Conservation (phyloP, 345 rosid species). For the Rhodomyrtus tomentosa region DNA sequence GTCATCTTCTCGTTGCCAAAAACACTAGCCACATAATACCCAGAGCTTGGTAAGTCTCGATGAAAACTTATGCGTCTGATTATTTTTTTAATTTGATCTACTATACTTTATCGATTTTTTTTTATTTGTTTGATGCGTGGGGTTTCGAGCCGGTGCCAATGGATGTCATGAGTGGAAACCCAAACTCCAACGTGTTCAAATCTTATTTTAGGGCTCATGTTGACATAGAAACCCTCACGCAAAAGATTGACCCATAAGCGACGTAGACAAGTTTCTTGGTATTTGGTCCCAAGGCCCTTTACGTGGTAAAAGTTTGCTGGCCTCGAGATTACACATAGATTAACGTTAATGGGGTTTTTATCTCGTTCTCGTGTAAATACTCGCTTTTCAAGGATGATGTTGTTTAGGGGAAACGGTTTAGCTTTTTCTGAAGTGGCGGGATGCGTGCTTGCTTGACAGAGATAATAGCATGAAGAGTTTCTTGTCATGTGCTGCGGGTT, state of each 20-base stretch:
- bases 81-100: not conserved
- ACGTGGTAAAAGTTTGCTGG: not conserved
- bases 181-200: slow-evolving; percentile 7
- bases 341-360: not conserved
- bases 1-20: slow-evolving; percentile 45
- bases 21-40: slow-evolving; percentile 12
- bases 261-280: not conserved
- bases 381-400: not conserved
- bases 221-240: not conserved
- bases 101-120: not conserved
- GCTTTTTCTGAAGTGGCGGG: not conserved
- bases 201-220: not conserved
- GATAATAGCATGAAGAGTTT: not conserved
- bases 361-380: not conserved
- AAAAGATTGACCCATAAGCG: not conserved
- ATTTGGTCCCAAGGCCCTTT: not conserved
- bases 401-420: not conserved
- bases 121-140: slow-evolving; percentile 5
- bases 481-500: not conserved
- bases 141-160: slow-evolving; percentile 23
- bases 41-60: slow-evolving; percentile 2
- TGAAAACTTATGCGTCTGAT: not conserved
- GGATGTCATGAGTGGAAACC: slow-evolving; percentile 34
- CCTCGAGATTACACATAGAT: not conserved
- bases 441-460: not conserved